Evolutionary conservation across 108 stramenopile species (phyloP), one percentile per base, ranked within the genome.

Genomic region (Skeletonema tropicum): DNA sequence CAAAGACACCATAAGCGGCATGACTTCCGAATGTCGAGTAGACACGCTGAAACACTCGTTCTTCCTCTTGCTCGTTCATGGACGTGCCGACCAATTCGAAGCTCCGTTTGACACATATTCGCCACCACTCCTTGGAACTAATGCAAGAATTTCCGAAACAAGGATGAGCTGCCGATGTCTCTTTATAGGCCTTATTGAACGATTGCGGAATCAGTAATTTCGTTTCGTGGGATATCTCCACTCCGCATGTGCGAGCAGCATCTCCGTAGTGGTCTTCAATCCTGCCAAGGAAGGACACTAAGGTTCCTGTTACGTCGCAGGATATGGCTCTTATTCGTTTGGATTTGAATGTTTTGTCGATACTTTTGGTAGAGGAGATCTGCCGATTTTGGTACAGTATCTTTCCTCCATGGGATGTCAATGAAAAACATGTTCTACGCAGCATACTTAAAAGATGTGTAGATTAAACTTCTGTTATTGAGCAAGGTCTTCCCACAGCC

Each of bases 71-170:
- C 10, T 73, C 80, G 17, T 76, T 76, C 85, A 88, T 85, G 8
- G 61, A 59, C 1, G 69, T 70, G 12, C 82, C 86, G 4, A 71
- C 72, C 74, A 70, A 75, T 3, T 64, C 64, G 48, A 86, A 82
- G 49, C 81, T 76, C 30, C 71, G 36, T 29, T 52, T 14, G 3
- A 86, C 85, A n/a, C 85, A 86, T 23, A 64, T 19, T 49, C 79
- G 68, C 82, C 83, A 89, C 88, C 90, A 91, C 30, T 89, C 80
- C 49, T 91, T 91, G 31, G 90, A 84, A n/a, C 79, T 69, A 30
- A 91, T 87, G 10, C 57, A 30, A 11, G 70, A 48, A 11, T 86
- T 85, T 8, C 90, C 90, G 65, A 89, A 91, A 62, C 90, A 91
- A 9, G 90, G 88, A 75, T 86, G 76, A 23, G 60, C 52, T 8